Conservation (phyloP, 768 basidiomycete genomes). For the Pulveroboletus sp. region DNA sequence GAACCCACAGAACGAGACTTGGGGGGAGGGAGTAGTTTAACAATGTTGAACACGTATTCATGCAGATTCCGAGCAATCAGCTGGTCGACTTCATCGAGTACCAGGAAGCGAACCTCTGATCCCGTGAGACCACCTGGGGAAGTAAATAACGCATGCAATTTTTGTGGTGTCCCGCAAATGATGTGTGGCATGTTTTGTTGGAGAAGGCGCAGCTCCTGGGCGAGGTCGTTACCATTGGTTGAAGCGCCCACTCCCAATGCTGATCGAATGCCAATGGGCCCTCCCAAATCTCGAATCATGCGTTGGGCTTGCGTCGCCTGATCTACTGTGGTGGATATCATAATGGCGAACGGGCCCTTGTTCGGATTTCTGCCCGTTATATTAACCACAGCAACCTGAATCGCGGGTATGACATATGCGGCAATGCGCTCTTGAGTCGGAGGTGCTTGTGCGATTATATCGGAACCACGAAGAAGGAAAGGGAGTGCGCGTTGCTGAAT, state of each 20-base stretch:
- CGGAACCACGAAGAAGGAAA: conserved; percentile 87
- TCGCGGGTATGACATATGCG: conserved; percentile 91
- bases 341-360: conserved; percentile 79
- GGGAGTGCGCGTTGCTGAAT: conserved; percentile 97
- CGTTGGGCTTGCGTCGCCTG: conserved; percentile 97
- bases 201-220: conserved; percentile 75
- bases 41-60: conserved; percentile 91
- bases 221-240: conserved; percentile 53
- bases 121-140: conserved; percentile 71
- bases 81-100: conserved; percentile 97
- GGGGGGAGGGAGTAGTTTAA: conserved; percentile 88
- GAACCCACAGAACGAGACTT: conserved; percentile 55
- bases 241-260: conserved; percentile 83
- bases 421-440: conserved; percentile 98
- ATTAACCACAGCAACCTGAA: conserved; percentile 73
- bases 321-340: conserved; percentile 97
- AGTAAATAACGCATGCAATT: conserved; percentile 88
- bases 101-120: conserved; percentile 86
- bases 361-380: conserved; percentile 52
- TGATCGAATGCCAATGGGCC: conserved; percentile 87
- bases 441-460: conserved; percentile 98
- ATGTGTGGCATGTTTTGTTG: conserved; percentile 94
- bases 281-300: conserved; percentile 92
- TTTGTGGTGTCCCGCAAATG: conserved; percentile 96
- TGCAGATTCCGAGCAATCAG: conserved; percentile 95